Conservation (phyloP, 768 basidiomycete genomes). For the Heimioporus sp. region DNA sequence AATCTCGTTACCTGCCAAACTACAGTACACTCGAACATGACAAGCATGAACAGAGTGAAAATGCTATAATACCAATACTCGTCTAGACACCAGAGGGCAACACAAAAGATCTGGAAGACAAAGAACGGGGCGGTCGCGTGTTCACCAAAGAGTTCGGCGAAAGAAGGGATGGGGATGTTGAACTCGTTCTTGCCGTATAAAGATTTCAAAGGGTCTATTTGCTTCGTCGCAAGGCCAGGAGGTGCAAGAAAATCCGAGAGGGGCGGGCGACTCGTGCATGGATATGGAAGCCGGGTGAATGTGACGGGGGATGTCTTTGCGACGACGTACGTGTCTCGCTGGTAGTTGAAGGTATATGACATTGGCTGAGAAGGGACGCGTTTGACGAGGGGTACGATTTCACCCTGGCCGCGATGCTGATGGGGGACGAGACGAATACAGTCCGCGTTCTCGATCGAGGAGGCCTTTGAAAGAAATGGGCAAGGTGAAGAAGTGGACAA, state of each 20-base stretch:
- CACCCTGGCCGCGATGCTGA: constrained; percentile 81
- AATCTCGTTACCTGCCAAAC: constrained; percentile 79
- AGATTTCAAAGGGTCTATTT: constrained; percentile 50
- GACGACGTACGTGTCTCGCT: constrained; percentile 88
- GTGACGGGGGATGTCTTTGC: constrained; percentile 51
- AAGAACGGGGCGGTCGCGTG: constrained; percentile 99
- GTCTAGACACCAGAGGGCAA: constrained; percentile 95
- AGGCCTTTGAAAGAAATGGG: constrained; percentile 40
- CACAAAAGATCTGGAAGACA: constrained; percentile 98
- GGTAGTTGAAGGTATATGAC: constrained; percentile 89
- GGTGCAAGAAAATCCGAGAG: constrained; percentile 64
- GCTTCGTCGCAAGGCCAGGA: constrained; percentile 48
- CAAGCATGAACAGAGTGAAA: constrained; percentile 97
- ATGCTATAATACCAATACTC: constrained; percentile 99
- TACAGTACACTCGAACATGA: constrained; percentile 98
- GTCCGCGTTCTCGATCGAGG: constrained; percentile 67
- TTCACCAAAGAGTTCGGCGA: constrained; percentile 87
- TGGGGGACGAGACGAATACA: constrained; percentile 81
- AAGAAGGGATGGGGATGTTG: constrained; percentile 95
- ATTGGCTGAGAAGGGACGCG: constrained; percentile 52
- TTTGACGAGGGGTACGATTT: constrained; percentile 78
- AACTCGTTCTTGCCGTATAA: constrained; percentile 95
- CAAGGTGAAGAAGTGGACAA: not conserved
- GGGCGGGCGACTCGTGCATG: constrained; percentile 67
- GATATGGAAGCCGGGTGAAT: constrained; percentile 87